Base-by-base conservation (phyloP, 768 basidiomycete genomes). In the Tylopilus rubrobrunneus region DNA sequence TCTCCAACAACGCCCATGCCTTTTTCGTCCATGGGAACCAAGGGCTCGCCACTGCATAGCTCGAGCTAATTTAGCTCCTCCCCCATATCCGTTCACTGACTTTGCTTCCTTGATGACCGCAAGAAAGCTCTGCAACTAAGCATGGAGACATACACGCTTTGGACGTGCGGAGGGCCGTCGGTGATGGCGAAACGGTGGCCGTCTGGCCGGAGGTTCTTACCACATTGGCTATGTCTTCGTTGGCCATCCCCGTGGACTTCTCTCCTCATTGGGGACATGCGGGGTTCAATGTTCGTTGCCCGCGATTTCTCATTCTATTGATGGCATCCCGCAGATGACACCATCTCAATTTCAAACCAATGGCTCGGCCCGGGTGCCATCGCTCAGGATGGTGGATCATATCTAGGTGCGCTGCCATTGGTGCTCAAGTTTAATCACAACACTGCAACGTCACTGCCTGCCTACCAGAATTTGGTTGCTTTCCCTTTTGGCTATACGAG, bases 31-130 rank as follows among this genome's bases (percentile, higher is more conserved):
- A 49, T 49, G 52, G 44, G 55, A 50, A 55, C 23, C 17, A 7
- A 37, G 0, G 17, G n/a, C 37, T 36, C 41, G n/a, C 15, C 34
- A 7, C 21, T 36, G 55, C 44, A 53, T 39, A 39, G 52, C 50
- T 17, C 33, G 12, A n/a, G 14, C 51, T 41, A 57, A 57, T 34
- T 56, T 11, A 8, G 33, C 45, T 17, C 17, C 28, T 7, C 11
- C 40, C 48, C 4, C 34, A n/a, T 34, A 42, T 19, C 43, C 41
- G 7, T 19, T 43, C n/a, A 27, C 48, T 48, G 48, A 49, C 51
- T 15, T 7, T 36, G 6, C 23, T 29, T 44, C 63, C 63, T 51
- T 63, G 28, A 61, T 61, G 61, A 56, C 52, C 61, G 56, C 56
- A 55, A 47, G 21, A 8, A 39, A 34, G 9, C 14, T 48, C 2